phyloP scores from a whole-genome alignment of 106 monocot species.

The Dendrobium officinale region DNA sequence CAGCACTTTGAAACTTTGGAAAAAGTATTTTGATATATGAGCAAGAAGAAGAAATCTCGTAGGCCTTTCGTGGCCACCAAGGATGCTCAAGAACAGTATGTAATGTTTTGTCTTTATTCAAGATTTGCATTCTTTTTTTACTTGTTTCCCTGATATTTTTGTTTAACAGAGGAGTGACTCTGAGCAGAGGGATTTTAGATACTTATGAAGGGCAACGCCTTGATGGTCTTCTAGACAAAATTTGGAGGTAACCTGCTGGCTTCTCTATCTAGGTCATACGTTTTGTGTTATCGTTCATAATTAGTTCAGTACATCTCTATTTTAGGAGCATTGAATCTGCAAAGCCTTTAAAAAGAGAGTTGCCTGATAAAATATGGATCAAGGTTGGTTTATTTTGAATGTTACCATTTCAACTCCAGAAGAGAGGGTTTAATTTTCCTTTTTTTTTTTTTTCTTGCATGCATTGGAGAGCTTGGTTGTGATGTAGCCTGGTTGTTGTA shows the following conservation, averaged over 20 bases:
- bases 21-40: constrained; percentile 8
- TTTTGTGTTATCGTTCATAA: not conserved
- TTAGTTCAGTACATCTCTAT: not conserved
- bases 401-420: not conserved
- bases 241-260: constrained; percentile 13
- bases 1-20: not conserved
- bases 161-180: not conserved
- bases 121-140: not conserved
- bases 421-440: not conserved
- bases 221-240: constrained; percentile 32
- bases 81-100: constrained; percentile 6
- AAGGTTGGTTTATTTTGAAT: constrained; percentile 29
- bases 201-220: constrained; percentile 43
- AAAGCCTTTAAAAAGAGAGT: constrained; percentile 31
- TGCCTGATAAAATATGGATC: constrained; percentile 76
- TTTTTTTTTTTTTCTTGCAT: not conserved
- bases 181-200: constrained; percentile 14
- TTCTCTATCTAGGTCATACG: not conserved
- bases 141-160: too few relatives aligned
- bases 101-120: not conserved
- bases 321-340: constrained; percentile 51
- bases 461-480: not conserved
- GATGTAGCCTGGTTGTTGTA: not conserved
- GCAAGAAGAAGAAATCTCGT: constrained; percentile 16
- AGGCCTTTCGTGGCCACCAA: constrained; percentile 4